A percentile compares a stretch with the other conserved stretches of the same genome.
These are phyloP conservation scores for Gaertneriomyces sp. DNA, from an alignment of 192 early-diverging fungal genomes.

Conservation along the genomic window DNA sequence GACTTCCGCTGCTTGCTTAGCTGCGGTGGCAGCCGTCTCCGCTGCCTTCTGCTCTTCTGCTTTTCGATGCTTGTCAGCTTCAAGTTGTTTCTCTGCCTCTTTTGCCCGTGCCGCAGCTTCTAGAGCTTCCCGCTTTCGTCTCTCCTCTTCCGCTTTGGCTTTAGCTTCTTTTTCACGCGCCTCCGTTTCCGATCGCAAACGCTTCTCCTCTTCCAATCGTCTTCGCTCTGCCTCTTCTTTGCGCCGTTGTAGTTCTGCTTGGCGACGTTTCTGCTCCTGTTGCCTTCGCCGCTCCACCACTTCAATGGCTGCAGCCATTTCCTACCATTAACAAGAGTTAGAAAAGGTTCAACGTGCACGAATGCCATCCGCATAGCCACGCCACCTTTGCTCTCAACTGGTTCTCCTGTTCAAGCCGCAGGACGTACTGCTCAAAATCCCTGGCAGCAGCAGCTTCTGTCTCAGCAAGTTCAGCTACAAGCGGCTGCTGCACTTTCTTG, in stretches of 20 bases:
- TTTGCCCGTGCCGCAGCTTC: slow-evolving; percentile 12
- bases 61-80: slow-evolving; percentile 5
- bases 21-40: slow-evolving; percentile 3
- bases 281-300: not conserved
- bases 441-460: too few relatives aligned
- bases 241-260: slow-evolving; percentile 7
- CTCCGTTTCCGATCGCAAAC: not conserved
- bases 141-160: slow-evolving; percentile 12
- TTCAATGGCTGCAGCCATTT: not conserved
- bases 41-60: not conserved
- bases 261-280: slow-evolving; percentile 6
- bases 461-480: too few relatives aligned
- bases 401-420: too few relatives aligned
- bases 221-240: slow-evolving; percentile 19
- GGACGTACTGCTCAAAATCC: too few relatives aligned
- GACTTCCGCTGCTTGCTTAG: not conserved
- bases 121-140: slow-evolving; percentile 1
- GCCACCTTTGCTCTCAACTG: too few relatives aligned
- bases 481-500: too few relatives aligned
- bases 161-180: slow-evolving; percentile 11
- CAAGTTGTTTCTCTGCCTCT: slow-evolving; percentile 6
- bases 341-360: too few relatives aligned
- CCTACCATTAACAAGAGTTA: too few relatives aligned
- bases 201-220: slow-evolving; percentile 13
- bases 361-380: too few relatives aligned